A percentile compares a stretch with the other conserved stretches of the same genome.
Evolutionary conservation across 2,329 filamentous ascomycete species (phyloP).

Genomic region (Phialocephala sp.): DNA sequence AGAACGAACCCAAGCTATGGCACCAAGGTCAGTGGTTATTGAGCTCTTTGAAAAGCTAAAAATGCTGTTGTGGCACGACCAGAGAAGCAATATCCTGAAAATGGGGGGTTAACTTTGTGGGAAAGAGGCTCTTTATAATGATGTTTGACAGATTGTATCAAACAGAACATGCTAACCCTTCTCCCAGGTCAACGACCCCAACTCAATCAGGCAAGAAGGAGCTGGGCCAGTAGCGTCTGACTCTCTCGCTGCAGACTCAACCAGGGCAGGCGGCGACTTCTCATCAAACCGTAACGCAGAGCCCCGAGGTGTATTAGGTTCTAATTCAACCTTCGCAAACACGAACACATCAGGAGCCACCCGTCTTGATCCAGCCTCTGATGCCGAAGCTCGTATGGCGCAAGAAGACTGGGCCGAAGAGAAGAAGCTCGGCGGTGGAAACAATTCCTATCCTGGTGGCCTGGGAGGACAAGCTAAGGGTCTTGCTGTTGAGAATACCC

Average conservation of each 20-base stretch:
- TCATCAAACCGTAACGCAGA: constrained; percentile 61
- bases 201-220: constrained; percentile 60
- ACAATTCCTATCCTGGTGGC: constrained; percentile 24
- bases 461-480: constrained; percentile 30
- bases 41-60: background rate
- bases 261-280: constrained; percentile 56
- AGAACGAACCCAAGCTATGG: constrained; percentile 31
- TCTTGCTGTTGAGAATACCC: constrained; percentile 25
- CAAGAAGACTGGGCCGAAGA: constrained; percentile 35
- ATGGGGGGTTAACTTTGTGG: background rate
- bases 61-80: background rate
- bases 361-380: constrained; percentile 50
- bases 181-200: constrained; percentile 53
- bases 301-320: constrained; percentile 54
- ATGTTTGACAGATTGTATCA: too few species aligned
- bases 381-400: constrained; percentile 36
- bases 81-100: background rate
- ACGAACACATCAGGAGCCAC: constrained; percentile 59
- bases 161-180: constrained; percentile 37
- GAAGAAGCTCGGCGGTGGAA: background rate
- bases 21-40: constrained; percentile 25
- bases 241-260: constrained; percentile 78
- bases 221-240: constrained; percentile 68
- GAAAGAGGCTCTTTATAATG: background rate
- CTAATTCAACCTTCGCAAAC: constrained; percentile 60